A percentile compares a stretch with the other conserved stretches of the same genome.
Evolutionary conservation across 805 yeast species (phyloP).

Genomic region (Candida hispaniensis): DNA sequence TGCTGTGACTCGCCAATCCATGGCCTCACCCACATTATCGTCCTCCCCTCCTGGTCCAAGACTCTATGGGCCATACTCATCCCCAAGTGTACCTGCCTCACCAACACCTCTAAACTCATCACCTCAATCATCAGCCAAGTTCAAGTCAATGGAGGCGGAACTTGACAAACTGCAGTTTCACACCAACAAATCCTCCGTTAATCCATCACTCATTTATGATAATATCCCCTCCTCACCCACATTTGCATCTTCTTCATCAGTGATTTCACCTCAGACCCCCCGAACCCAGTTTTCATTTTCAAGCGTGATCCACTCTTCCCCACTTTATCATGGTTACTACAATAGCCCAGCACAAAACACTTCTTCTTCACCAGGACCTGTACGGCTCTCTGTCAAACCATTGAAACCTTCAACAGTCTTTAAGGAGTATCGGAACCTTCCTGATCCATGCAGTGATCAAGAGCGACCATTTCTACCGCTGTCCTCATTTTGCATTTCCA

Average conservation of each 20-base stretch:
- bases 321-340: conserved; percentile 20
- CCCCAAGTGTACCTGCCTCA: no score
- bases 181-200: background rate
- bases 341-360: conserved; percentile 18
- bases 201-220: conserved; percentile 13
- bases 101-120: conserved; percentile 6
- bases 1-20: no score
- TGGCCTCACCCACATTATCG: no score
- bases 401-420: conserved; percentile 7
- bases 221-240: conserved; percentile 13
- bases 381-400: conserved; percentile 11
- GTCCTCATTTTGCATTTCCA: no score
- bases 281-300: conserved; percentile 21
- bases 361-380: conserved; percentile 1
- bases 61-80: no score
- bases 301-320: conserved; percentile 20
- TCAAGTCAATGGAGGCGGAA: background rate
- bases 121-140: background rate
- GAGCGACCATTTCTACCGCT: conserved; percentile 1
- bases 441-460: conserved; percentile 6
- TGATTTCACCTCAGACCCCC: conserved; percentile 12
- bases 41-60: no score
- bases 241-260: conserved; percentile 13
- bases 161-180: background rate
- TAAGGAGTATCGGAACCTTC: conserved; percentile 5